phyloP scores from a whole-genome alignment of 139 green algal species.

The Micromonas pusilla region DNA sequence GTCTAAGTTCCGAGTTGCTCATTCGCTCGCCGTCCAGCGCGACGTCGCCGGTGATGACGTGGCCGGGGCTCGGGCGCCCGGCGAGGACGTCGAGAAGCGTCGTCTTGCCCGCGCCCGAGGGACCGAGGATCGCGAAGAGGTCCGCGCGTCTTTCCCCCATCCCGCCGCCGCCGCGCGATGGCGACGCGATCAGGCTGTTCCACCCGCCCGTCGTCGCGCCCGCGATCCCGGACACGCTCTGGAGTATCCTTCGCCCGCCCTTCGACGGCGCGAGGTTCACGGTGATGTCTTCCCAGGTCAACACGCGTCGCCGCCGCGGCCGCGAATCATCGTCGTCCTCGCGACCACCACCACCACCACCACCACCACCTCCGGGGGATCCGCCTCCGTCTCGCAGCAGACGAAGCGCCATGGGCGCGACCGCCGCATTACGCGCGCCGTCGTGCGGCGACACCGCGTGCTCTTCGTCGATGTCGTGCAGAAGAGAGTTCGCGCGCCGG shows the following conservation, averaged over 20 bases:
- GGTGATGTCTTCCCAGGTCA: not conserved
- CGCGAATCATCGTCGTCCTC: not conserved
- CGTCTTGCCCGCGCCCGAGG: conserved; percentile 40
- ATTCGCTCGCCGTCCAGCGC: not conserved
- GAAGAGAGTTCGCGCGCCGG: not conserved
- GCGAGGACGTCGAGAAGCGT: conserved; percentile 42
- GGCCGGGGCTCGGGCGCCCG: not conserved
- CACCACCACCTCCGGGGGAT: no score
- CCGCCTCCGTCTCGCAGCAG: no score
- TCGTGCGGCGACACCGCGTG: no score
- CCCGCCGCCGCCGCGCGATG: not conserved
- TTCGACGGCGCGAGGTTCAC: not conserved
- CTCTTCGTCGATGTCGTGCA: not conserved
- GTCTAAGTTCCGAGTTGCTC: not conserved
- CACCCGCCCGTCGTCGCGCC: no score
- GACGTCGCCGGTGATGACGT: conserved; percentile 7
- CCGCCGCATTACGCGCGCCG: no score
- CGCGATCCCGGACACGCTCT: not conserved
- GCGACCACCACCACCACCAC: no score
- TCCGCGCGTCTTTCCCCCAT: not conserved
- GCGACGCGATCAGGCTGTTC: no score
- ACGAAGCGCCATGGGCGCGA: no score
- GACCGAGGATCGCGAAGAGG: conserved; percentile 33
- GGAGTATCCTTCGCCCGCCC: not conserved
- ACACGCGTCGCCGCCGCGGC: not conserved